Evolutionary conservation across 306 rosid species (phyloP).

Genomic region (Fragaria ananassa): DNA sequence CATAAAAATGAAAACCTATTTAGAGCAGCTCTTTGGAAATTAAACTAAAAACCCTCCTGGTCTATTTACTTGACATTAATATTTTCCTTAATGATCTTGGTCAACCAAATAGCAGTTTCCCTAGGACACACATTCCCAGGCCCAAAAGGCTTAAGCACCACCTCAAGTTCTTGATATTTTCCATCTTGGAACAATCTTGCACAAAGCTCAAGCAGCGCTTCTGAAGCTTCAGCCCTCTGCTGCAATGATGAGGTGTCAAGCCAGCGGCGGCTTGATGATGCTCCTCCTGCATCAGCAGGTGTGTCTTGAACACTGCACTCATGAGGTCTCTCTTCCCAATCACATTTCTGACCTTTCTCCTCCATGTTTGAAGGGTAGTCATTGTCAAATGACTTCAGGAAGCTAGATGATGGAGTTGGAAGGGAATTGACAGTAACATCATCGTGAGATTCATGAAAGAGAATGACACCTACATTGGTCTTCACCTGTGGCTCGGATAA

Average conservation of each 20-base stretch:
- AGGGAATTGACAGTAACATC: not conserved
- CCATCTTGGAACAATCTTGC: constrained; percentile 81
- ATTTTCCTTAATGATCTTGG: not conserved
- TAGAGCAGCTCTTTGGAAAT: not conserved
- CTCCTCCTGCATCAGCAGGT: constrained; percentile 54
- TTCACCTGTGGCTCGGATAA: not conserved
- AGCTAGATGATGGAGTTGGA: not conserved
- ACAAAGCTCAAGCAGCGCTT: constrained; percentile 91
- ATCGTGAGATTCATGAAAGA: not conserved
- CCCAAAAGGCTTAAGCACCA: constrained; percentile 88
- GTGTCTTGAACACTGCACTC: constrained; percentile 50
- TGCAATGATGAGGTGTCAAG: constrained; percentile 72
- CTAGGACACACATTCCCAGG: constrained; percentile 87
- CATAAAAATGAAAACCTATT: not conserved
- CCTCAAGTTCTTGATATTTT: constrained; percentile 88
- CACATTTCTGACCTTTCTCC: not conserved
- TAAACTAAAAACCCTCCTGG: not conserved
- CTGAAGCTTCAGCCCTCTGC: constrained; percentile 91
- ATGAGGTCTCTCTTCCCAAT: constrained; percentile 42
- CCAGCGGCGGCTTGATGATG: constrained; percentile 59
- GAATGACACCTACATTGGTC: not conserved
- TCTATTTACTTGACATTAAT: not conserved
- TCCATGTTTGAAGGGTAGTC: not conserved
- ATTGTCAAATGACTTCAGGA: not conserved
- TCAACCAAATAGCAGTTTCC: constrained; percentile 53